Conservation (phyloP, 345 rosid species). For the Mercurialis annua region DNA sequence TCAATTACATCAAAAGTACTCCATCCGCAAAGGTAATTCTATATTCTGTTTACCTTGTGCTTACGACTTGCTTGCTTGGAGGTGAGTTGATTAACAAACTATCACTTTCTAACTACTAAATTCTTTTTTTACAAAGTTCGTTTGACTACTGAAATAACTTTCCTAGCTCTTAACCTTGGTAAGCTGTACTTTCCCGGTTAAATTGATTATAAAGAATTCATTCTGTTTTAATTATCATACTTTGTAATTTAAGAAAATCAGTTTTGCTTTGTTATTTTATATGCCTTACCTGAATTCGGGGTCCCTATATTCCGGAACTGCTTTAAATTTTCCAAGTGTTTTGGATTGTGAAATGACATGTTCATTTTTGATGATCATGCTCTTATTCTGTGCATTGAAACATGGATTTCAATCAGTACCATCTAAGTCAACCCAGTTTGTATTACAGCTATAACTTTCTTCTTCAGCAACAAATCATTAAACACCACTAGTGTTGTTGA, state of each 20-base stretch:
- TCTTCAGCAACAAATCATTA: too few species aligned
- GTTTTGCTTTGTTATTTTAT: background rate
- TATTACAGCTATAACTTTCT: too few species aligned
- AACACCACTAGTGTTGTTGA: too few species aligned
- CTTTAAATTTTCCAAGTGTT: background rate
- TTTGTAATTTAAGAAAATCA: background rate
- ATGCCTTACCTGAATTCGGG: background rate
- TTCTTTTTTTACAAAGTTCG: background rate
- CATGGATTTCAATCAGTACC: background rate
- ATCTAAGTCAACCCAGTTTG: too few species aligned
- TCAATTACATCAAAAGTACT: constrained; percentile 33
- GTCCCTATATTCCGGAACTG: background rate
- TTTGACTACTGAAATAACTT: background rate
- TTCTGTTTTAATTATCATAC: too few species aligned
- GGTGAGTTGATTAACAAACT: too few species aligned
- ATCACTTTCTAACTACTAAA: too few species aligned
- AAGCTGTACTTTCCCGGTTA: too few species aligned
- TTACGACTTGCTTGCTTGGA: background rate
- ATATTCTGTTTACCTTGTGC: background rate
- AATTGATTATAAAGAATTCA: too few species aligned
- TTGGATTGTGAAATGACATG: background rate
- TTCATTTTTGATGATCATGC: background rate
- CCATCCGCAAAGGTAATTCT: constrained; percentile 34
- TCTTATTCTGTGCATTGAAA: background rate
- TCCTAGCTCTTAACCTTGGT: background rate